Evolutionary conservation across 2,329 filamentous ascomycete species (phyloP), one percentile per base, ranked within the genome.

Genomic region (Moelleriella libera): DNA sequence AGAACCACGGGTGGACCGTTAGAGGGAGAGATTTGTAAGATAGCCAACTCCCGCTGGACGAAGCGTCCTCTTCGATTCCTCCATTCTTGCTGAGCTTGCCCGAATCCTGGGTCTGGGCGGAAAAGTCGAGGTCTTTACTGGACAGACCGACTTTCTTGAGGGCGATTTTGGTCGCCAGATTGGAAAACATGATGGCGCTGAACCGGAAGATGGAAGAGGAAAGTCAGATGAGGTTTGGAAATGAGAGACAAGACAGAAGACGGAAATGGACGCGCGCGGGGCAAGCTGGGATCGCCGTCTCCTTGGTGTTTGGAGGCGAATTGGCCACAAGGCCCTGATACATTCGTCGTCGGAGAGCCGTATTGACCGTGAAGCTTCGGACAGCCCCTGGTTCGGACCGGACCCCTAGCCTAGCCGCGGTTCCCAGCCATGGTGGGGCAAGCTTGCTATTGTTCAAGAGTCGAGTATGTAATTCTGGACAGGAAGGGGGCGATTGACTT

Each of bases 1-100:
- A 66, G 39, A 76, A 62, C 73, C 73, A 76, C 2, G 72, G 68
- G 55, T 75, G 72, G 8, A 73, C 72, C 3, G 69, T 71, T 46
- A 76, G 61, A 21, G 72, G 72, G 10, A 75, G 65, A 14, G 65
- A 67, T 54, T 69, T 71, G 52, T 69, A 63, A 31, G 63, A 68
- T 66, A 74, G 69, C 73, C 72, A 76, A 55, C 60, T 56, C 6
- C 54, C 9, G 42, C 42, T 43, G 42, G 14, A 2, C 14, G 8
- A 28, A 30, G 60, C 57, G 12, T 56, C 56, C 14, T 37, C 6
- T 10, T 28, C 11, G 37, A 30, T 2, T n/a, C 14, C 12, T 39
- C 9, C 12, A 39, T 12, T 12, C 2, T 12, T 12, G 34, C 34
- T 8, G 9, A 12, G 12, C 34, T 39, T 39, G 34, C 12, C 34